Evolutionary conservation across 108 stramenopile genomes (phyloP).

Genomic region (Cyclotella kingstonii): DNA sequence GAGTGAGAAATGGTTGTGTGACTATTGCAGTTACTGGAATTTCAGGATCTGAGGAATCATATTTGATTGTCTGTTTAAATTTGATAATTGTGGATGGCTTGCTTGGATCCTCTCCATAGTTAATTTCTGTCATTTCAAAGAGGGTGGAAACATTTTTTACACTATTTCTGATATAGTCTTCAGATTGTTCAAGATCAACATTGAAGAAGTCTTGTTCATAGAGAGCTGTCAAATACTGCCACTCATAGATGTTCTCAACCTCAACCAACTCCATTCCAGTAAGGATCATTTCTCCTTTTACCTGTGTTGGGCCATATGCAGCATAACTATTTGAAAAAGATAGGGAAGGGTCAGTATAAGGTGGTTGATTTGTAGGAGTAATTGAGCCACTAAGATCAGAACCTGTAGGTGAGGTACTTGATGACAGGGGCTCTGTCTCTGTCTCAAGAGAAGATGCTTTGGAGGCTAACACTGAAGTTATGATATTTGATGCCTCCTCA

Average conservation of each 20-base stretch:
- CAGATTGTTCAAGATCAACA: not conserved
- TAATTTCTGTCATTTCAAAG: conserved; percentile 18
- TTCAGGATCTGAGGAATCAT: conserved; percentile 9
- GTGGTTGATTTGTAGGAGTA: not conserved
- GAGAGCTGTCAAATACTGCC: conserved; percentile 19
- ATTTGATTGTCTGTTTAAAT: conserved; percentile 13
- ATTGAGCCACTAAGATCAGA: not conserved
- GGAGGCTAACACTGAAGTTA: conserved; percentile 11
- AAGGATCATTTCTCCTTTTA: conserved; percentile 28
- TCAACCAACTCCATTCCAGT: conserved; percentile 18
- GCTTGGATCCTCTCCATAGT: conserved; percentile 11
- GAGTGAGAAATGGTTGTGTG: conserved; percentile 15
- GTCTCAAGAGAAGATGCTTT: not conserved
- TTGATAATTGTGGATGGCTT: conserved; percentile 8
- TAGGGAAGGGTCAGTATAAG: not conserved
- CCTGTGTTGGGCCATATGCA: conserved; percentile 10
- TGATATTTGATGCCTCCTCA: conserved; percentile 11
- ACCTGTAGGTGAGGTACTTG: not conserved
- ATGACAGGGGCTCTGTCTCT: conserved; percentile 1
- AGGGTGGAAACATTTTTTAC: conserved; percentile 9
- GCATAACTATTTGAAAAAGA: conserved; percentile 7
- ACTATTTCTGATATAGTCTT: conserved; percentile 18
- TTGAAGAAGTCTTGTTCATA: conserved; percentile 36
- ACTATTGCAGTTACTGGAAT: conserved; percentile 8
- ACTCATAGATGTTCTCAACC: conserved; percentile 19